phyloP scores from a whole-genome alignment of 805 yeast species.

The Saccharomyces cerevisiae region DNA sequence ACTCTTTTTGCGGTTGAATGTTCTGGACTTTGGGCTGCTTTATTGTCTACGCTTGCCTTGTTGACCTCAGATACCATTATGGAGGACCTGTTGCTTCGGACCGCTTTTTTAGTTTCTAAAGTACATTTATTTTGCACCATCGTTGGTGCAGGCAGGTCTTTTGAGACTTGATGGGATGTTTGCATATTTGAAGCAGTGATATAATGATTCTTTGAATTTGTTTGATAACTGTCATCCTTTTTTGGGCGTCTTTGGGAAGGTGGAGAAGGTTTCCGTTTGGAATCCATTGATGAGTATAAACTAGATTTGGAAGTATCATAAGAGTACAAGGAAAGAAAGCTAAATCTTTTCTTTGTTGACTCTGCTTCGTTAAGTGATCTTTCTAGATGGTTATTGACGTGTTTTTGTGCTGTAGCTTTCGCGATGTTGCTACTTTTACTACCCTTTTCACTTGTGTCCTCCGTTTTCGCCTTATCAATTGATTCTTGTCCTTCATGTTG shows the following conservation, averaged over 20 bases:
- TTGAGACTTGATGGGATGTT: not conserved
- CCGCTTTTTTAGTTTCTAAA: not conserved
- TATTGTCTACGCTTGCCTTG: not conserved
- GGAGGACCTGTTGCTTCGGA: not conserved
- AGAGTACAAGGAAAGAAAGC: slow-evolving; percentile 32
- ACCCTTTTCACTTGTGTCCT: not conserved
- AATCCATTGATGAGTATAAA: slow-evolving; percentile 4
- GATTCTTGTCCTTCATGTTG: not conserved
- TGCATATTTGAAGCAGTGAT: not conserved
- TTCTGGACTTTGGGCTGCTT: slow-evolving; percentile 16
- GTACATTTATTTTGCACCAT: not conserved
- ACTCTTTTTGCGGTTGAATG: slow-evolving; percentile 67
- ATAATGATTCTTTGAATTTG: not conserved
- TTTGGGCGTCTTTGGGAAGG: not conserved
- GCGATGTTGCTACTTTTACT: not conserved
- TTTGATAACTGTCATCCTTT: not conserved
- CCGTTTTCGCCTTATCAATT: not conserved
- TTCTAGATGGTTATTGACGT: not conserved
- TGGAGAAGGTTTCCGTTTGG: not conserved
- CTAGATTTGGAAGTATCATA: slow-evolving; percentile 14
- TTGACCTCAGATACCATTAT: not conserved
- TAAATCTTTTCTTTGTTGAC: slow-evolving; percentile 29
- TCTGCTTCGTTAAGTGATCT: not conserved
- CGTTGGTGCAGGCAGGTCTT: not conserved
- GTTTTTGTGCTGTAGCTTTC: not conserved